A percentile compares a stretch with the other conserved stretches of the same genome.
Evolutionary conservation across 1,139 yeast genomes (phyloP).

Genomic region (Sugiyamaella grinbergsii): DNA sequence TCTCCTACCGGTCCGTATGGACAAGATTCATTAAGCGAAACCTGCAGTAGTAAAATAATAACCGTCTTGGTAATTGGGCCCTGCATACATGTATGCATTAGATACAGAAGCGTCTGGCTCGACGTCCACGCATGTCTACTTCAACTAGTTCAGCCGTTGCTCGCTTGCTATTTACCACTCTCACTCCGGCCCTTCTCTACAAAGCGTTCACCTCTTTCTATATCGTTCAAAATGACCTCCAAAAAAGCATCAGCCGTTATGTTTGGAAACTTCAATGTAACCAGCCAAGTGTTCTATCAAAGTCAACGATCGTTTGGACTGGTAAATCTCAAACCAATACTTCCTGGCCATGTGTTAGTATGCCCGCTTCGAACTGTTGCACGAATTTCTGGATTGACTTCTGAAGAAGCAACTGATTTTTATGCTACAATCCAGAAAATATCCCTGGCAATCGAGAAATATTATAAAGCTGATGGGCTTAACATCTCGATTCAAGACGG

Average conservation of each 20-base stretch:
- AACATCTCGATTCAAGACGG: conserved; percentile 96
- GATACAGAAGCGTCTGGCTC: too few species aligned
- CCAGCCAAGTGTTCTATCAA: conserved; percentile 55
- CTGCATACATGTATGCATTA: too few species aligned
- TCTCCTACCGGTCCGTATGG: too few species aligned
- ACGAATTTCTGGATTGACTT: conserved; percentile 65
- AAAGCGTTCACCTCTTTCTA: too few species aligned
- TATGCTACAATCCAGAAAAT: conserved; percentile 75
- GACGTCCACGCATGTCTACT: too few species aligned
- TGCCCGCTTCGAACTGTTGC: conserved; percentile 72
- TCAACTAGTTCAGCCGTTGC: too few species aligned
- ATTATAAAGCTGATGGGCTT: conserved; percentile 75
- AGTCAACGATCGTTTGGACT: conserved; percentile 62
- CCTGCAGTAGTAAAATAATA: too few species aligned
- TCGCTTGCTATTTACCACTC: too few species aligned
- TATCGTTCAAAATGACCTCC: conserved; percentile 5
- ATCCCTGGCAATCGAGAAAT: conserved; percentile 61
- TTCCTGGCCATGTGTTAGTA: conserved; percentile 88
- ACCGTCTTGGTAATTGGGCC: too few species aligned
- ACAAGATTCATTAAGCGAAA: too few species aligned
- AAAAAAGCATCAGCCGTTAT: conserved; percentile 23
- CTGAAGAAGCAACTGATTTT: conserved; percentile 75
- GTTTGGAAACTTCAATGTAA: conserved; percentile 53
- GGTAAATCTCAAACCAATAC: conserved; percentile 85
- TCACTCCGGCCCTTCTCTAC: too few species aligned